phyloP scores from a whole-genome alignment of 495 filamentous ascomycete genomes.

The Penicillium fimorum region DNA sequence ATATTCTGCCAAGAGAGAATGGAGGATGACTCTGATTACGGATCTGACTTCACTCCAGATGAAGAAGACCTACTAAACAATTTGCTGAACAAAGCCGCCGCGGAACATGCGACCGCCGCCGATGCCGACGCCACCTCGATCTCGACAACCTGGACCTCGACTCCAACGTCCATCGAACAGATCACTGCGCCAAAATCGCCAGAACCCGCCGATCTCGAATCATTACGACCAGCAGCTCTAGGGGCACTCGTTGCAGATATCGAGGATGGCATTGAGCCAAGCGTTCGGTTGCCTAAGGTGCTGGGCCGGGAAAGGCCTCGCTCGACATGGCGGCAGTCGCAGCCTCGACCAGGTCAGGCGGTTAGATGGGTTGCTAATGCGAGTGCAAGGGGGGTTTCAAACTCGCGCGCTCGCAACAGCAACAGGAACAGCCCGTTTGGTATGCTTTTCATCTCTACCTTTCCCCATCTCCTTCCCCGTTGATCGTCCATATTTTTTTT shows the following conservation, averaged over 20 bases:
- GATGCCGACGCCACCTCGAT: conserved; percentile 16
- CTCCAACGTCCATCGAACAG: conserved; percentile 9
- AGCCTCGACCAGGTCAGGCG: conserved; percentile 8
- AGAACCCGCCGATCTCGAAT: conserved; percentile 9
- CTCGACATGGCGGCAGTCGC: conserved; percentile 34
- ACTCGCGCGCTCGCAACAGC: conserved; percentile 33
- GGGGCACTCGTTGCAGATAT: conserved; percentile 30
- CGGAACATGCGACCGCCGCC: conserved; percentile 27
- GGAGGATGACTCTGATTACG: conserved; percentile 55
- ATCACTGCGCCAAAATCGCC: conserved; percentile 12
- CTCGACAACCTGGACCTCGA: conserved; percentile 14
- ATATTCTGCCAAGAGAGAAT: conserved; percentile 39
- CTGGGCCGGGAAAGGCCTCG: conserved; percentile 40
- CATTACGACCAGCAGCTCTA: conserved; percentile 13
- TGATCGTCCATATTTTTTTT: conserved; percentile 1
- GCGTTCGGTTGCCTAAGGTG: conserved; percentile 40
- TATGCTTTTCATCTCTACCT: conserved; percentile 17
- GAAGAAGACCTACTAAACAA: conserved; percentile 55
- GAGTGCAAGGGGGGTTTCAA: conserved; percentile 17
- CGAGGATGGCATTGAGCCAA: conserved; percentile 36
- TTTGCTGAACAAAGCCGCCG: conserved; percentile 39
- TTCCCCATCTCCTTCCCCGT: background rate
- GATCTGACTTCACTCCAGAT: conserved; percentile 66
- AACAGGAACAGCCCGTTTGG: conserved; percentile 34
- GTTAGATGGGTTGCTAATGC: conserved; percentile 7